phyloP scores from a whole-genome alignment of 1,139 yeast genomes.

The Candida sojae region DNA sequence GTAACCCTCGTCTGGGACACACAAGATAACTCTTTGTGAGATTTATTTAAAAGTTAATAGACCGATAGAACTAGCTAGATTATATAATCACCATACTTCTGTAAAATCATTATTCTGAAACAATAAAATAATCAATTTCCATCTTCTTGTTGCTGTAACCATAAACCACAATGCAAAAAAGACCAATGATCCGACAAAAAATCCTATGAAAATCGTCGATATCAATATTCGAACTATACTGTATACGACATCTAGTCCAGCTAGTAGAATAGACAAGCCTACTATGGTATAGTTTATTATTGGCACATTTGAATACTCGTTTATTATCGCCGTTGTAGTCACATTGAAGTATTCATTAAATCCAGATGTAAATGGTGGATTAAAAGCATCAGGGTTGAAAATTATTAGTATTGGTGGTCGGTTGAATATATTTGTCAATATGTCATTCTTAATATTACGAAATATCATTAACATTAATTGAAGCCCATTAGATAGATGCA shows the following conservation, averaged over 20 bases:
- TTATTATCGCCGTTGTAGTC: conserved; percentile 10
- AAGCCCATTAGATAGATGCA: conserved; percentile 5
- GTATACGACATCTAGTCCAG: conserved; percentile 22
- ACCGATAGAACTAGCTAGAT: background rate
- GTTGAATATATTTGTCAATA: conserved; percentile 16
- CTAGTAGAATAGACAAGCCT: conserved; percentile 15
- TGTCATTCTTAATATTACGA: conserved; percentile 18
- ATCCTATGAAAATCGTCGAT: conserved; percentile 19
- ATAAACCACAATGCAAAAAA: conserved; percentile 15
- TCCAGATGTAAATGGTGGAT: conserved; percentile 29
- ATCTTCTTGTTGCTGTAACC: conserved; percentile 16
- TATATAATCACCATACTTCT: conserved; percentile 12
- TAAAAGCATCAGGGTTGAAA: conserved; percentile 26
- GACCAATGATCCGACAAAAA: conserved; percentile 12
- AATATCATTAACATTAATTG: conserved; percentile 8
- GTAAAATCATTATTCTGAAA: conserved; percentile 13
- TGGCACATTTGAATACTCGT: conserved; percentile 8
- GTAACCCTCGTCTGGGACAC: conserved; percentile 77
- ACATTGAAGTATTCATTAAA: conserved; percentile 17
- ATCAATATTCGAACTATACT: conserved; percentile 19
- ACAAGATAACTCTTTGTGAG: conserved; percentile 25
- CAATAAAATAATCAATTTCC: conserved; percentile 15
- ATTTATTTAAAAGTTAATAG: background rate
- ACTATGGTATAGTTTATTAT: conserved; percentile 7
- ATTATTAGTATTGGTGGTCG: conserved; percentile 22